phyloP scores from a whole-genome alignment of 148 eudicot species.

The Vaccinium vitisidaea region DNA sequence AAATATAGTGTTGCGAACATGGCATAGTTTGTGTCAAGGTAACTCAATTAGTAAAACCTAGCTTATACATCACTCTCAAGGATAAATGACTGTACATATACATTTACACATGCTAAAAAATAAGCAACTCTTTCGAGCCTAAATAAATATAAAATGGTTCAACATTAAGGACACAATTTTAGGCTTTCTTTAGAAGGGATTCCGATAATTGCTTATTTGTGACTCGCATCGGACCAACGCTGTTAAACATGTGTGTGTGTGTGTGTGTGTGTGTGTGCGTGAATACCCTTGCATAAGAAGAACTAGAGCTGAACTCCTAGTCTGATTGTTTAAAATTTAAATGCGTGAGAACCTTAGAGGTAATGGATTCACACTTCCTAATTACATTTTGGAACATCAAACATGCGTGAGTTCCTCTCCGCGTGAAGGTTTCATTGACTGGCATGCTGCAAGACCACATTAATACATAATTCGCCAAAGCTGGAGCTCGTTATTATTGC shows the following conservation, averaged over 20 bases:
- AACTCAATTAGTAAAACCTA: not conserved
- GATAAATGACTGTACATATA: not conserved
- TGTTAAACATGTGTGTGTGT: not conserved
- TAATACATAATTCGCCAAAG: not conserved
- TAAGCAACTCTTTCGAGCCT: not conserved
- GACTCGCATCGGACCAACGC: not conserved
- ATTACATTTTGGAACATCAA: not conserved
- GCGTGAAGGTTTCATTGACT: not conserved
- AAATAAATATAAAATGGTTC: not conserved
- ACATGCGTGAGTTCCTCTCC: not conserved
- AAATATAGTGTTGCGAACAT: not conserved
- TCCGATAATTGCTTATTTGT: not conserved
- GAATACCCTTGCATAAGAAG: not conserved
- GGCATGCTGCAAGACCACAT: not conserved
- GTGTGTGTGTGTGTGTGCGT: not conserved
- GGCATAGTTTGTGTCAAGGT: not conserved
- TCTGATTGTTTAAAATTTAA: not conserved
- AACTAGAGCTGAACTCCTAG: not conserved
- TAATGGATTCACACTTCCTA: not conserved
- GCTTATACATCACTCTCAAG: not conserved
- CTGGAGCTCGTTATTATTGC: not conserved
- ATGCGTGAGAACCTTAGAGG: not conserved
- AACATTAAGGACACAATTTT: not conserved
- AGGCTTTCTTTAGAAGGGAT: not conserved
- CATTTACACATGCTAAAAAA: not conserved